phyloP scores from a whole-genome alignment of 768 basidiomycete genomes.

The Flagelloscypha sp. region DNA sequence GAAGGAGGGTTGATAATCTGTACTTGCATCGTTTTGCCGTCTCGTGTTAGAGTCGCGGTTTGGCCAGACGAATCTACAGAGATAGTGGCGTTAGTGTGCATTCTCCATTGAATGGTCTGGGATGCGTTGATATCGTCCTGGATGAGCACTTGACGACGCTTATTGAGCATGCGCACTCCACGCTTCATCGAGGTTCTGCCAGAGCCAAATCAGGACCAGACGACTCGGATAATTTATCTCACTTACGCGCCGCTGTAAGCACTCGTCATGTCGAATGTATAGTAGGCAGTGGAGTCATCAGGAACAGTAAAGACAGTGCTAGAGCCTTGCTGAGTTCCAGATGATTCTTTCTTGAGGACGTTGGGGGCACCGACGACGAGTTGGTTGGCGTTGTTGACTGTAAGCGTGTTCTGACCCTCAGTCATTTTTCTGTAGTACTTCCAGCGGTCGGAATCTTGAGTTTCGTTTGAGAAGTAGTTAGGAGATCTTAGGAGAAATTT shows the following conservation, averaged over 20 bases:
- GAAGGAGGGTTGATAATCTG: constrained; percentile 54
- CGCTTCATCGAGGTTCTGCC: constrained; percentile 66
- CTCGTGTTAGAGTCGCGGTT: constrained; percentile 70
- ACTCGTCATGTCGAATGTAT: constrained; percentile 64
- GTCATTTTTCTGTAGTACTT: constrained; percentile 93
- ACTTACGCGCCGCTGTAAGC: constrained; percentile 73
- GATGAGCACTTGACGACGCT: constrained; percentile 78
- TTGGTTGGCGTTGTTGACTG: constrained; percentile 74
- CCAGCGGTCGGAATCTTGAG: constrained; percentile 70
- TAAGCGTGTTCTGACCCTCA: constrained; percentile 93
- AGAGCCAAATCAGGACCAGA: constrained; percentile 10
- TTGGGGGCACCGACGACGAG: constrained; percentile 61
- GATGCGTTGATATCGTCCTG: constrained; percentile 81
- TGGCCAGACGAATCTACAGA: constrained; percentile 44
- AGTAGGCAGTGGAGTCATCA: constrained; percentile 69
- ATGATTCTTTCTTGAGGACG: constrained; percentile 37
- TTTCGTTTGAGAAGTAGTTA: constrained; percentile 72
- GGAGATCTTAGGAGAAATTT: no score
- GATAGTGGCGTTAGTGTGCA: constrained; percentile 91
- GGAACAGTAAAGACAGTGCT: constrained; percentile 69
- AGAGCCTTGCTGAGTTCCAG: constrained; percentile 66
- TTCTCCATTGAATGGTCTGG: constrained; percentile 71
- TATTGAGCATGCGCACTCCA: constrained; percentile 78
- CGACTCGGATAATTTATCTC: constrained; percentile 1
- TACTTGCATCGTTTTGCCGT: constrained; percentile 57